Conservation (phyloP, 2,329 filamentous ascomycete genomes). For the Pseudogymnoascus sp. region DNA sequence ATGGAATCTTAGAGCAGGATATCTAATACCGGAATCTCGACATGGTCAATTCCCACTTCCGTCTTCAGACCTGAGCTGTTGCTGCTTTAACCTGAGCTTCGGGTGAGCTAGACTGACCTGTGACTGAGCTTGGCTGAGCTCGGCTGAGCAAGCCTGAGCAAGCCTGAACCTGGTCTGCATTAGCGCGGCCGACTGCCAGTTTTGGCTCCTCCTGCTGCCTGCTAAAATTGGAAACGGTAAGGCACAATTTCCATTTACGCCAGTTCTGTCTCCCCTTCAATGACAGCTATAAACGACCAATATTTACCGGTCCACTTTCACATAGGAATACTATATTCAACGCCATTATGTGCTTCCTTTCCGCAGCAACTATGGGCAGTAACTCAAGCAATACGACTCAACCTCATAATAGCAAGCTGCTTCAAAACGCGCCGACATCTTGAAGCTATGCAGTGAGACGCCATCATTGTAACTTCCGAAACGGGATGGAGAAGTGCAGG, state of each 20-base stretch:
- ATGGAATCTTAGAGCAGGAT: no score
- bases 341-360: slow-evolving; percentile 4
- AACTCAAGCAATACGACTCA: slow-evolving; percentile 2
- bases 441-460: slow-evolving; percentile 3
- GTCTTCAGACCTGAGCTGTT: no score
- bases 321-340: background rate
- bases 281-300: slow-evolving; percentile 1
- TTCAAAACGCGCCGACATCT: background rate
- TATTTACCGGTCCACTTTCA: background rate
- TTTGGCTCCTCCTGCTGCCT: slow-evolving; percentile 13
- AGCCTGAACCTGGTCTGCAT: background rate
- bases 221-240: slow-evolving; percentile 14
- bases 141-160: background rate
- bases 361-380: background rate
- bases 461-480: background rate
- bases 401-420: background rate
- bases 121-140: background rate
- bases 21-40: no score
- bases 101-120: background rate
- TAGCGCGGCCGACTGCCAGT: background rate
- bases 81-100: no score
- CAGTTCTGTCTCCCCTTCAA: background rate
- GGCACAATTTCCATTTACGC: slow-evolving; percentile 4
- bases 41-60: no score
- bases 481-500: background rate